phyloP scores from a whole-genome alignment of 257 asterid genomes.

The Nicotiana tomentosiformis region DNA sequence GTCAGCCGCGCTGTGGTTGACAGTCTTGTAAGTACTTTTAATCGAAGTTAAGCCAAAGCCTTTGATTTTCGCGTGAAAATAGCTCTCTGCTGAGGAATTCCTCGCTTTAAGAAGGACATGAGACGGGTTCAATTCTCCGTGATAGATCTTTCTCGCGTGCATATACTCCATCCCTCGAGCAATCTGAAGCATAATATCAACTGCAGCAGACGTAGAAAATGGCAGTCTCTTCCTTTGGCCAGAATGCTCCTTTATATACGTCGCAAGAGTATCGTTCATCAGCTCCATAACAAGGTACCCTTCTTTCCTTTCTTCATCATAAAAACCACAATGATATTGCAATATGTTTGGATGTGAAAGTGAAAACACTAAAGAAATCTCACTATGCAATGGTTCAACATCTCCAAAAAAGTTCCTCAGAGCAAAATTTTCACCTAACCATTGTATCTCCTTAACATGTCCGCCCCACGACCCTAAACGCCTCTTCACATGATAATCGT shows the following conservation, averaged over 20 bases:
- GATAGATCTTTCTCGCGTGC: constrained; percentile 60
- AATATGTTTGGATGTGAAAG: constrained; percentile 70
- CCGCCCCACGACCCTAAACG: constrained; percentile 58
- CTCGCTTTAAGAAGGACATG: constrained; percentile 55
- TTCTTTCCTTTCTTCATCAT: constrained; percentile 81
- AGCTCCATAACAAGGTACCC: constrained; percentile 86
- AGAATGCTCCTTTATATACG: constrained; percentile 50
- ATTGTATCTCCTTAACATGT: constrained; percentile 68
- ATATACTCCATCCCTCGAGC: constrained; percentile 89
- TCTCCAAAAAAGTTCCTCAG: constrained; percentile 67
- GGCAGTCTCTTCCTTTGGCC: constrained; percentile 57
- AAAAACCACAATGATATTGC: constrained; percentile 62
- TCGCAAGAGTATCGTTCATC: constrained; percentile 58
- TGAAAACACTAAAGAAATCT: constrained; percentile 46
- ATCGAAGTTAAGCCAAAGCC: constrained; percentile 54
- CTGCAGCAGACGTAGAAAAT: constrained; percentile 54
- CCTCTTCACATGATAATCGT: constrained; percentile 57
- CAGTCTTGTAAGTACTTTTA: constrained; percentile 23
- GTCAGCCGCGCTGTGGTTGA: constrained; percentile 25
- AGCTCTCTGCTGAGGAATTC: constrained; percentile 36
- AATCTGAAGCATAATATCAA: constrained; percentile 78
- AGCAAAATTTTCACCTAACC: constrained; percentile 85
- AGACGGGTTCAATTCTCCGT: constrained; percentile 73
- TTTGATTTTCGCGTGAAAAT: constrained; percentile 47
- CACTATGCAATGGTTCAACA: constrained; percentile 40